Evolutionary conservation across 495 filamentous ascomycete genomes (phyloP).

Genomic region (Chaetomidium leptoderma): DNA sequence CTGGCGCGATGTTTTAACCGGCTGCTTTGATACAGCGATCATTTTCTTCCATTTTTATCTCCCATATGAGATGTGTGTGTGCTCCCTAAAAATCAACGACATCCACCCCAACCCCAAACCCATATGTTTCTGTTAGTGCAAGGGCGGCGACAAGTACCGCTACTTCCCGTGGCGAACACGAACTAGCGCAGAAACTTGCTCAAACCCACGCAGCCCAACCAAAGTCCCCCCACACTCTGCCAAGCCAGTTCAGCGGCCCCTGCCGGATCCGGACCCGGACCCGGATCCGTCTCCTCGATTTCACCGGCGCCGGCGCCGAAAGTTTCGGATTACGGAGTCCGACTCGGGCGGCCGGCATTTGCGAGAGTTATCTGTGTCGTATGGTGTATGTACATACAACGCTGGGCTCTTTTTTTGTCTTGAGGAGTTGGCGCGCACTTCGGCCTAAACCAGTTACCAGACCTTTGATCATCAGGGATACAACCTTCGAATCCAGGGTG

Average conservation of each 20-base stretch:
- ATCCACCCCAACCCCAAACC: too few species aligned
- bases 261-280: slow-evolving; percentile 2
- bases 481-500: too few species aligned
- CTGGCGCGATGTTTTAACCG: not conserved
- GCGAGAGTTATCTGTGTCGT: not conserved
- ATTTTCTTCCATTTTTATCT: not conserved
- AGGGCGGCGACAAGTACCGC: slow-evolving; percentile 9
- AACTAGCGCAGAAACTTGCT: slow-evolving; percentile 27
- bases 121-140: slow-evolving; percentile 9
- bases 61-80: not conserved
- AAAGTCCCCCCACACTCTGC: not conserved
- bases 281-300: not conserved
- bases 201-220: slow-evolving; percentile 27
- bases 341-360: not conserved
- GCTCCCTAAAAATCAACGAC: not conserved
- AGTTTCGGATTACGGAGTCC: not conserved
- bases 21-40: not conserved
- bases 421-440: too few species aligned
- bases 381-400: not conserved
- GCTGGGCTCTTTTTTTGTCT: too few species aligned
- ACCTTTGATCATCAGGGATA: too few species aligned
- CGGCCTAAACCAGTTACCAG: too few species aligned
- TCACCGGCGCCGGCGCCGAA: not conserved
- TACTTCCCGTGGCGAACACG: slow-evolving; percentile 11
- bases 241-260: not conserved